phyloP scores from a whole-genome alignment of 2,329 filamentous ascomycete species.

The Scedosporium aurantiacum region DNA sequence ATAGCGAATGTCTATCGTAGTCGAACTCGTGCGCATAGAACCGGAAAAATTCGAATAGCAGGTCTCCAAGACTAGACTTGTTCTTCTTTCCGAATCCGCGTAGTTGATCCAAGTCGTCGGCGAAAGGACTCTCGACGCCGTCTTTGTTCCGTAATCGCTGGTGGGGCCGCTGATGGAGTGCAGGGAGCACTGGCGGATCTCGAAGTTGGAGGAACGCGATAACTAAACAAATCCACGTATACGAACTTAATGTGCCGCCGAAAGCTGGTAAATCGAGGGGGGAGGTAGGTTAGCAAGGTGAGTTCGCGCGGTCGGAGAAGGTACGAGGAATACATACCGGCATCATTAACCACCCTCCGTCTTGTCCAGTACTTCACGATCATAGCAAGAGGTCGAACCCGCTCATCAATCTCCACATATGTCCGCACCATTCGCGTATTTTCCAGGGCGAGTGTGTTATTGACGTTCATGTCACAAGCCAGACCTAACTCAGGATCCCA shows the following conservation, averaged over 20 bases:
- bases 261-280: conserved; percentile 46
- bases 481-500: conserved; percentile 90
- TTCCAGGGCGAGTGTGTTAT: conserved; percentile 87
- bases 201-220: conserved; percentile 90
- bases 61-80: conserved; percentile 67
- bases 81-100: conserved; percentile 67
- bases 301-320: neutral
- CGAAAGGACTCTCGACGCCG: conserved; percentile 65
- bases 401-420: conserved; percentile 85
- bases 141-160: conserved; percentile 46
- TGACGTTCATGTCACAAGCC: conserved; percentile 97
- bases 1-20: conserved; percentile 74
- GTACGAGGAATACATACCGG: conserved; percentile 51
- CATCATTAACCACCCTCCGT: conserved; percentile 85
- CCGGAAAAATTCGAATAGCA: conserved; percentile 93
- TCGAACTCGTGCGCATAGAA: conserved; percentile 91
- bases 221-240: conserved; percentile 98
- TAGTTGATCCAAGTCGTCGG: conserved; percentile 71
- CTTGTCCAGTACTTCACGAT: conserved; percentile 97
- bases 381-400: conserved; percentile 88
- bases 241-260: conserved; percentile 90
- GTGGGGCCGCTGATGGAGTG: conserved; percentile 64
- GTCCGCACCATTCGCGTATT: conserved; percentile 98
- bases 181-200: conserved; percentile 71
- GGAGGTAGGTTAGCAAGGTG: neutral